Conservation (phyloP, 2,329 filamentous ascomycete genomes). For the Didymellaceae sp. region DNA sequence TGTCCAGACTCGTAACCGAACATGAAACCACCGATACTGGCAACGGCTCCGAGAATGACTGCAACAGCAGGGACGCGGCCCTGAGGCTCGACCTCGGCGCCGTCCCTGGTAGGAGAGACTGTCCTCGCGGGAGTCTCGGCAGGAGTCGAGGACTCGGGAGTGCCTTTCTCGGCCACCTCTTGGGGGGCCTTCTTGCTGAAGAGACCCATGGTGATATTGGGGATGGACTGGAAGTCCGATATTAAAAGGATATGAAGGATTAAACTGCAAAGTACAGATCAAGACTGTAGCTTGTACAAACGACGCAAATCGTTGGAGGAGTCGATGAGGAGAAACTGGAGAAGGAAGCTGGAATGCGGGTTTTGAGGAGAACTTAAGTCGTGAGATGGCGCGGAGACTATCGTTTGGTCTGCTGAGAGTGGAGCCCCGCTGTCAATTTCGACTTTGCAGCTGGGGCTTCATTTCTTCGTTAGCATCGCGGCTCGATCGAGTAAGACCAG, state of each 20-base stretch:
- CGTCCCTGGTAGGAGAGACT: constrained; percentile 23
- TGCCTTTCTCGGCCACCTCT: constrained; percentile 33
- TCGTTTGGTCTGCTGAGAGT: constrained; percentile 25
- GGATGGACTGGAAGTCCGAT: constrained; percentile 6
- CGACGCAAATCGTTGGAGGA: constrained; percentile 22
- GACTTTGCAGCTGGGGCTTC: constrained; percentile 23
- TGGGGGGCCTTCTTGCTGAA: constrained; percentile 26
- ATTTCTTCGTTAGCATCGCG: constrained; percentile 23
- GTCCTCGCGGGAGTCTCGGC: constrained; percentile 33
- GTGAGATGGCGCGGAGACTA: constrained; percentile 23
- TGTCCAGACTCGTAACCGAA: constrained; percentile 42
- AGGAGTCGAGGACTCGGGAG: constrained; percentile 32
- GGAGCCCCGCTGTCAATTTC: constrained; percentile 30
- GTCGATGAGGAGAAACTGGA: constrained; percentile 17
- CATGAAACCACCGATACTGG: constrained; percentile 47
- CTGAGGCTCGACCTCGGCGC: constrained; percentile 21
- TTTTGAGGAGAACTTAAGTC: constrained; percentile 35
- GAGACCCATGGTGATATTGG: constrained; percentile 29
- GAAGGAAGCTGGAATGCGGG: constrained; percentile 23
- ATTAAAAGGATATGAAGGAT: constrained; percentile 7
- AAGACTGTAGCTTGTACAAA: constrained; percentile 9
- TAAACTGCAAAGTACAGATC: constrained; percentile 7
- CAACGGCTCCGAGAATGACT: constrained; percentile 38
- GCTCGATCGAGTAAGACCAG: constrained; percentile 26
- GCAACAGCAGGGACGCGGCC: constrained; percentile 38